A percentile compares a stretch with the other conserved stretches of the same genome.
Evolutionary conservation across 2,329 filamentous ascomycete species (phyloP).

Genomic region (Sporothrix globosa): DNA sequence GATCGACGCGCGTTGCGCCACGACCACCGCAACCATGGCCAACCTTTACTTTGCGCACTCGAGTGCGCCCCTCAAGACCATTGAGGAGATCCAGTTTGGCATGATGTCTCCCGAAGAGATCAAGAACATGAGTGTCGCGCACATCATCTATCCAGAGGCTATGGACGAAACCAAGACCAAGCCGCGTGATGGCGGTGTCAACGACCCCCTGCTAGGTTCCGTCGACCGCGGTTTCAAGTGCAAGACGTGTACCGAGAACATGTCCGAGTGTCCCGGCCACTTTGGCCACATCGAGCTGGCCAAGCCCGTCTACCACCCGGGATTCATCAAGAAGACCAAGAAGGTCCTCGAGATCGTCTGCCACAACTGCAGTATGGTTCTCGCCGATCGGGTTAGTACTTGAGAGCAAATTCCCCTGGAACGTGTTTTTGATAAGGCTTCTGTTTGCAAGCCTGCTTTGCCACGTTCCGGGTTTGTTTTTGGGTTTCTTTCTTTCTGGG

Average conservation of each 20-base stretch:
- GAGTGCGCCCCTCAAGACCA: conserved; percentile 93
- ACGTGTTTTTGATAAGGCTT: not conserved
- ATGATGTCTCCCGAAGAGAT: conserved; percentile 97
- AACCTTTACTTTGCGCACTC: conserved; percentile 90
- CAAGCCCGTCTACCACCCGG: conserved; percentile 90
- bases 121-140: conserved; percentile 96
- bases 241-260: conserved; percentile 93
- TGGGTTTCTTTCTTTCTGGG: conserved; percentile 46
- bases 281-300: conserved; percentile 99
- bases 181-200: conserved; percentile 87
- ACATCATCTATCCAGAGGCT: conserved; percentile 97
- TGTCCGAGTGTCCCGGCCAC: conserved; percentile 94
- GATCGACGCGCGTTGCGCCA: conserved; percentile 12
- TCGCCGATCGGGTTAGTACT: conserved; percentile 96
- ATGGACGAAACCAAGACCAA: conserved; percentile 96
- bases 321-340: conserved; percentile 99
- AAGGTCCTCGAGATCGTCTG: conserved; percentile 98
- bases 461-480: conserved; percentile 46
- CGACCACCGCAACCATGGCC: conserved; percentile 68
- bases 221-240: conserved; percentile 96
- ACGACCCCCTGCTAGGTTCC: conserved; percentile 93
- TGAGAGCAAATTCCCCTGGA: conserved; percentile 37
- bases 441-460: not conserved
- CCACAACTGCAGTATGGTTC: conserved; percentile 97
- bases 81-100: conserved; percentile 99